Base-by-base conservation (phyloP, 2,329 filamentous ascomycete genomes). In the Teratosphaeria nubilosa region DNA sequence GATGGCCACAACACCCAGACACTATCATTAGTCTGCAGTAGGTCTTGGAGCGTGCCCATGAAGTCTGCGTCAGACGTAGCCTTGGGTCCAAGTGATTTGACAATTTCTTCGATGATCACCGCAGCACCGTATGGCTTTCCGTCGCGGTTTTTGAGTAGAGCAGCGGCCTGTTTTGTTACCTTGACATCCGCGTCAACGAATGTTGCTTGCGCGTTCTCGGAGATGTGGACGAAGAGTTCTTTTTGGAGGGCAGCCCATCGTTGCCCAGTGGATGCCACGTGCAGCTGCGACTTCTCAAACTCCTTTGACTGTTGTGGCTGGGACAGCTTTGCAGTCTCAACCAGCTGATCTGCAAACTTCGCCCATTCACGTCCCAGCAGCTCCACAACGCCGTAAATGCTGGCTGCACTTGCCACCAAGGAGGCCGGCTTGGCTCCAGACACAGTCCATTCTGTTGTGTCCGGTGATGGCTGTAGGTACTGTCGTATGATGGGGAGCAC, bases 291-390 rank as follows among this genome's bases (percentile, higher is more conserved):
- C 50, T 79, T 78, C 27, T 82, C 79, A 64, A 88, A 88, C 20
- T 90, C 87, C 61, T 86, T 86, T 0, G 90, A 91, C 58, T 92
- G 85, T 68, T 92, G 90, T 0, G 91, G 90, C 5, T 89, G 80
- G 0, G 90, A 95, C 5, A 83, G 82, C 56, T 85, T 85, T 58
- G 96, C 84, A 41, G 82, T 80, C 32, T 83, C 77, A 27, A 86
- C 77, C n/a, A 96, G 74, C 0, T 78, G 71, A 1, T 81, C 75
- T 0, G 83, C 81, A n/a, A 90, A 72, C 1, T 76, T 76, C 2
- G 76, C 71, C 88, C 89, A 94, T 62, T 86, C 77, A 3, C 58
- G 58, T 16, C 76, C 70, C 0, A 88, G 75, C 0, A 81, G 75
- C 11, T 56, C 54, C 1, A 55, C 37, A 5, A 66, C 53, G 3